Evolutionary conservation across 805 yeast genomes (phyloP), one percentile per base, ranked within the genome.

Genomic region (Metschnikowia gelsemii): DNA sequence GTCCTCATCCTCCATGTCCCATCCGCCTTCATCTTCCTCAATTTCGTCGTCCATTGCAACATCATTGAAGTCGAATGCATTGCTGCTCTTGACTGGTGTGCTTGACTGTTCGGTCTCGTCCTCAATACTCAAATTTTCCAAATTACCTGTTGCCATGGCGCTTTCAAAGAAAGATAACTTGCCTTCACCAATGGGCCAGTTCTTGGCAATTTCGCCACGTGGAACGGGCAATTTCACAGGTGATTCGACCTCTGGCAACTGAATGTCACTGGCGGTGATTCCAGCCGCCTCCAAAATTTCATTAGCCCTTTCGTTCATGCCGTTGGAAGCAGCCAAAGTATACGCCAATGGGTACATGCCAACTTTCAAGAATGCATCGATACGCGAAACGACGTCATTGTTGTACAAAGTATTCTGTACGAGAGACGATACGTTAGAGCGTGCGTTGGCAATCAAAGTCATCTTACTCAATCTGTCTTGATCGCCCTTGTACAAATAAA

Each of bases 341-440:
- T 90, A 95, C 2, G 98, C 99, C 55, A 95, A 76, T 5, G 98
- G 89, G 37, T 76, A 68, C 65, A 90, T 74, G 28, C 96, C 96
- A 37, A 85, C 81, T 52, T 84, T 80, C 37, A 84, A 76, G 52
- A 86, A 82, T 11, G 84, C 78, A 52, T 78, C 73, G 28, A 90
- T 78, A 61, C 96, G 80, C 59, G 83, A 79, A 55, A 82, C 83
- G 30, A 82, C 74, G 42, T 87, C 84, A 58, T 85, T 82, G 58
- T 79, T 75, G 66, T 82, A 91, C 43, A 90, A 65, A 18, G 93
- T 79, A 56, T 89, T 90, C 57, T 87, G 93, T 56, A 93, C 76
- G 57, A 88, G 73, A 28, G 96, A 82, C 18, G 86, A 77, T 32
- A 76, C 63, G 60, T 91, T 95, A 42, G 85, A 85, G 58, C 96